Percentiles rank a stretch among this genome's conserved stretches.
These are phyloP conservation scores for Nannizziopsis arthrosporioides DNA, from an alignment of 2,329 filamentous ascomycete species.

Conservation along the genomic window DNA sequence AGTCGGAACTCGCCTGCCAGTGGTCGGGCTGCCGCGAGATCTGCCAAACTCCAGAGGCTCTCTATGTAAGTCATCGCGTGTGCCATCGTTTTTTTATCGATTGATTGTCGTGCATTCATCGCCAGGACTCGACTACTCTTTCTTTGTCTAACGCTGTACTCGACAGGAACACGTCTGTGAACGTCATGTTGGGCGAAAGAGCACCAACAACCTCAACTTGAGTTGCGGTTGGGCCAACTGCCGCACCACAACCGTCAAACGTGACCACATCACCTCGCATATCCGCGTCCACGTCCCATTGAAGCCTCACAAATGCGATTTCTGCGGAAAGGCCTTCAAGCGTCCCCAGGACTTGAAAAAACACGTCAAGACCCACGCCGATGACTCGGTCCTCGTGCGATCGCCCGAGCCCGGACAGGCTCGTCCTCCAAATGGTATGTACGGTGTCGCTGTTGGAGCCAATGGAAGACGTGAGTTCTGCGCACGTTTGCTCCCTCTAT, in stretches of 20 bases:
- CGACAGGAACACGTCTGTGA: conserved; percentile 91
- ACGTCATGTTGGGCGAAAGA: conserved; percentile 95
- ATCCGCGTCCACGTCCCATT: conserved; percentile 97
- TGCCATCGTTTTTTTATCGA: neutral
- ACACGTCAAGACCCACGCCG: conserved; percentile 97
- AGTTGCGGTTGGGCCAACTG: conserved; percentile 97
- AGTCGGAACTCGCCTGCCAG: conserved; percentile 42
- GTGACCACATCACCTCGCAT: conserved; percentile 97
- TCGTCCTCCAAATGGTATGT: conserved; percentile 34
- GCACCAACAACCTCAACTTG: conserved; percentile 95
- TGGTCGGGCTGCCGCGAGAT: conserved; percentile 53
- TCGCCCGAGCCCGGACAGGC: conserved; percentile 49
- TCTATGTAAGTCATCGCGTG: conserved; percentile 43
- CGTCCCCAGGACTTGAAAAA: conserved; percentile 98
- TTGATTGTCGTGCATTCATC: conserved; percentile 10
- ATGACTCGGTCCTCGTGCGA: conserved; percentile 68
- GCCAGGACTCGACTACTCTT: conserved; percentile 1
- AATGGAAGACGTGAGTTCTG: conserved; percentile 27
- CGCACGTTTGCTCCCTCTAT: neutral
- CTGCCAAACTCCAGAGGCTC: conserved; percentile 45
- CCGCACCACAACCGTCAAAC: conserved; percentile 93
- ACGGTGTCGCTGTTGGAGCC: conserved; percentile 20
- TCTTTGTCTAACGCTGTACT: neutral
- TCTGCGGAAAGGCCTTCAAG: conserved; percentile 98
- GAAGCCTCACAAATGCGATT: conserved; percentile 98